Evolutionary conservation across 2,329 filamentous ascomycete species (phyloP), one percentile per base, ranked within the genome.

Genomic region (Neofusicoccum laricinum): DNA sequence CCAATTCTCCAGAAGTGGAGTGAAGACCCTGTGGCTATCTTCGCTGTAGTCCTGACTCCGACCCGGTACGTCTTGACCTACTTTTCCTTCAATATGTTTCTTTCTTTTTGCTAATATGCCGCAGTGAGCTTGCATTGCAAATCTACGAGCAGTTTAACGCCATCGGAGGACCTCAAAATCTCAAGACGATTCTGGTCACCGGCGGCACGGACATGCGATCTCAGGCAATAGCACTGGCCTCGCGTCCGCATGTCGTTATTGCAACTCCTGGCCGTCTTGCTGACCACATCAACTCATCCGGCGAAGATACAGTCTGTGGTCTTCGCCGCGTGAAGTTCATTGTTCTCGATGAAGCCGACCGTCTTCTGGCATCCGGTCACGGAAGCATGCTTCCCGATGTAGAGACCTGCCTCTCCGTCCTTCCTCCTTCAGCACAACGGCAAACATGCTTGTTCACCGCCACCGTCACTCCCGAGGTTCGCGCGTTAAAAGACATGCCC

Each of bases 131-230:
- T 65, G 95, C 95, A 3, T 85, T 98, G 21, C 95, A 99, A 75
- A 97, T 99, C 57, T 96, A 90, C 75, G 95, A 99, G 79, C 95
- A 99, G 77, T 89, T 98, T 80, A 92, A 92, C 73, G 95, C 95
- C 14, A 92, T 99, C 63, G 94, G 92, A 2, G 88, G 93, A 3
- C 90, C 91, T 0, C 92, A 97, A 72, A 90, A 89, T 64, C 85
- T 99, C 69, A 97, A 97, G 76, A 88, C 90, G 3, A 84, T 94
- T 49, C 85, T 99, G n/a, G 85, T 99, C 46, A 98, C 92, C 0
- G 95, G 95, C 58, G 95, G 95, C 41, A 87, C 90, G 34, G 94
- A 99, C 74, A 97, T 98, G 92, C 87, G 92, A 57, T 81, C 88
- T 14, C 95, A 99, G 78, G 94, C 95, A 8, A 89, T 96, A 67